phyloP scores from a whole-genome alignment of 495 filamentous ascomycete genomes.

The Tuber umbilicatum region DNA sequence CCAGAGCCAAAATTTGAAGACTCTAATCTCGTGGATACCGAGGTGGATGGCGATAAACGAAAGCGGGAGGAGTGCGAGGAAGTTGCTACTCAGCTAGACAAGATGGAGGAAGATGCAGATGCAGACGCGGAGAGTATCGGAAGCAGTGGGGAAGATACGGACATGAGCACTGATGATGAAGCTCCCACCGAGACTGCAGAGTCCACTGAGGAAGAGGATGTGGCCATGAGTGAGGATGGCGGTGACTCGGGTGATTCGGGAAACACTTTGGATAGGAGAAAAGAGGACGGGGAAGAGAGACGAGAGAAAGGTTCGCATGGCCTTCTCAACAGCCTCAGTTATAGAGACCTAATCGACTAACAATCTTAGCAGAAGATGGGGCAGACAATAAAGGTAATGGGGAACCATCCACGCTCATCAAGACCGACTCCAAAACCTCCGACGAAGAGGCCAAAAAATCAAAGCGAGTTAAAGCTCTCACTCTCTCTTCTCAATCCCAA shows the following conservation, averaged over 20 bases:
- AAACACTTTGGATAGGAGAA: constrained; percentile 10
- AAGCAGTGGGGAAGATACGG: constrained; percentile 28
- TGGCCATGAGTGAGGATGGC: constrained; percentile 34
- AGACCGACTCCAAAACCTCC: neutral
- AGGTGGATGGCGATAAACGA: constrained; percentile 24
- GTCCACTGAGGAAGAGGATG: constrained; percentile 25
- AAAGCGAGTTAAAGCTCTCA: constrained; percentile 1
- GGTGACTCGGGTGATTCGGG: constrained; percentile 12
- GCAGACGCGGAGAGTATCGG: constrained; percentile 11
- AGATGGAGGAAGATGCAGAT: constrained; percentile 35
- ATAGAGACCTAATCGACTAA: neutral
- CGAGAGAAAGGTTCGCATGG: constrained; percentile 3
- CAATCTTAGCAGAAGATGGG: neutral
- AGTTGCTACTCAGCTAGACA: constrained; percentile 13
- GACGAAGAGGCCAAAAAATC: neutral
- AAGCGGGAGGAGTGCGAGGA: constrained; percentile 26
- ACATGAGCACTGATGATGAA: constrained; percentile 33
- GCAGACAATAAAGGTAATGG: neutral
- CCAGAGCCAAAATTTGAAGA: constrained; percentile 24
- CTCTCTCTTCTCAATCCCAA: neutral
- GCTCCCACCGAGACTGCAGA: constrained; percentile 8
- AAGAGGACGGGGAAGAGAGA: constrained; percentile 13
- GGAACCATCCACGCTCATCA: neutral
- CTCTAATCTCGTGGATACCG: constrained; percentile 20
- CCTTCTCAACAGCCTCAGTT: neutral